phyloP scores from a whole-genome alignment of 257 asterid species.

The Forsythia suspensa region DNA sequence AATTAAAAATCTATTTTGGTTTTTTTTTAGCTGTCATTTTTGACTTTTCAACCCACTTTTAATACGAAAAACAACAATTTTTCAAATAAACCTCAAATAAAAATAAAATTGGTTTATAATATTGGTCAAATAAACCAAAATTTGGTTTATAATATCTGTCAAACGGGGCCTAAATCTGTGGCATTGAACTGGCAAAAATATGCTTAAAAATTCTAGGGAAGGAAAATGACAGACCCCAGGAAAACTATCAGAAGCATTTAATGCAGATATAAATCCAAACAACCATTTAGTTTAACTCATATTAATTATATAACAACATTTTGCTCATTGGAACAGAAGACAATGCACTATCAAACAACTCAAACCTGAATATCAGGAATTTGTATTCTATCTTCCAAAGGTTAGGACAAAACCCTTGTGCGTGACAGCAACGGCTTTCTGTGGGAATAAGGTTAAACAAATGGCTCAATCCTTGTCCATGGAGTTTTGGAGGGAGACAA shows the following conservation, averaged over 20 bases:
- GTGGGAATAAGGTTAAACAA: constrained; percentile 21
- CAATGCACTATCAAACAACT: constrained; percentile 16
- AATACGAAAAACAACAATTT: too few relatives aligned
- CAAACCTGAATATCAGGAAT: constrained; percentile 35
- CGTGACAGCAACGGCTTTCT: not conserved
- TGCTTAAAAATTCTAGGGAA: not conserved
- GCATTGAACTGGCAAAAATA: not conserved
- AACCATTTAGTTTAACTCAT: not conserved
- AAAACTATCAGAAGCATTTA: constrained; percentile 7
- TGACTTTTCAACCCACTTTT: too few relatives aligned
- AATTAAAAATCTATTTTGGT: too few relatives aligned
- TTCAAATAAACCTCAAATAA: too few relatives aligned
- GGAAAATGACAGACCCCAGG: not conserved
- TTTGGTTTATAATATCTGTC: too few relatives aligned
- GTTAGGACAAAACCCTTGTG: constrained; percentile 27
- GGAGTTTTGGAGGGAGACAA: constrained; percentile 44
- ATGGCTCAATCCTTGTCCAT: constrained; percentile 19
- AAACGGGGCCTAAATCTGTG: too few relatives aligned
- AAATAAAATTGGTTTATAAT: too few relatives aligned
- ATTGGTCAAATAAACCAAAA: too few relatives aligned
- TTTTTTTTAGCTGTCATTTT: too few relatives aligned
- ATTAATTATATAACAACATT: not conserved
- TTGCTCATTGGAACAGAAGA: not conserved
- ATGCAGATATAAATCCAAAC: constrained; percentile 13
- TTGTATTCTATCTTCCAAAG: constrained; percentile 27